A percentile compares a stretch with the other conserved stretches of the same genome.
These are phyloP conservation scores for Globisporangium viniferum DNA, from an alignment of 352 stramenopile species.

Conservation along the genomic window DNA sequence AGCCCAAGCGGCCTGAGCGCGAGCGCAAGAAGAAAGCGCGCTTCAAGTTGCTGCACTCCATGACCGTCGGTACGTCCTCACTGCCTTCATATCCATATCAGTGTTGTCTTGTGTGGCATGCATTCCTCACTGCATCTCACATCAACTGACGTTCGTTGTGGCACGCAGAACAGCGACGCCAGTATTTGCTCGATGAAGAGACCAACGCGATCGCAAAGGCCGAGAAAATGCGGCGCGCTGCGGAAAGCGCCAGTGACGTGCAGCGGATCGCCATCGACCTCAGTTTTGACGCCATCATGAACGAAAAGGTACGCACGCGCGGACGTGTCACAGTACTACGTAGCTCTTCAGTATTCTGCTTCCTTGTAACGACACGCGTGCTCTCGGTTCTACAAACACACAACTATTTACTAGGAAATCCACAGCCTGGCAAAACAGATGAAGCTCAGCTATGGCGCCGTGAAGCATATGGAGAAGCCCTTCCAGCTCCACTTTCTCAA, in stretches of 20 bases:
- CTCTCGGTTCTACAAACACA: no score
- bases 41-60: conserved; percentile 50
- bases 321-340: neutral
- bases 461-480: conserved; percentile 62
- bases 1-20: conserved; percentile 28
- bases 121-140: neutral
- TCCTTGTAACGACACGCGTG: no score
- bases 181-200: conserved; percentile 45
- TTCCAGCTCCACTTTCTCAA: conserved; percentile 68
- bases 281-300: conserved; percentile 80
- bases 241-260: conserved; percentile 16
- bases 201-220: conserved; percentile 28
- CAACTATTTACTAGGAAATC: conserved; percentile 32
- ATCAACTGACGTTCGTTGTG: neutral
- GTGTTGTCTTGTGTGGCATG: neutral
- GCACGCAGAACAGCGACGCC: conserved; percentile 41
- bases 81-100: neutral
- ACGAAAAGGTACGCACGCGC: conserved; percentile 43
- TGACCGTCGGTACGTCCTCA: conserved; percentile 46
- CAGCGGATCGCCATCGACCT: conserved; percentile 65
- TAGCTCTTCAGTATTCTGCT: neutral
- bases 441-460: conserved; percentile 63
- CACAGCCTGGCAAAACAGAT: conserved; percentile 73
- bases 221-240: conserved; percentile 30
- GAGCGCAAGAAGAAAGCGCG: conserved; percentile 55